phyloP scores from a whole-genome alignment of 495 filamentous ascomycete genomes.

The Penicillium riverlandense region DNA sequence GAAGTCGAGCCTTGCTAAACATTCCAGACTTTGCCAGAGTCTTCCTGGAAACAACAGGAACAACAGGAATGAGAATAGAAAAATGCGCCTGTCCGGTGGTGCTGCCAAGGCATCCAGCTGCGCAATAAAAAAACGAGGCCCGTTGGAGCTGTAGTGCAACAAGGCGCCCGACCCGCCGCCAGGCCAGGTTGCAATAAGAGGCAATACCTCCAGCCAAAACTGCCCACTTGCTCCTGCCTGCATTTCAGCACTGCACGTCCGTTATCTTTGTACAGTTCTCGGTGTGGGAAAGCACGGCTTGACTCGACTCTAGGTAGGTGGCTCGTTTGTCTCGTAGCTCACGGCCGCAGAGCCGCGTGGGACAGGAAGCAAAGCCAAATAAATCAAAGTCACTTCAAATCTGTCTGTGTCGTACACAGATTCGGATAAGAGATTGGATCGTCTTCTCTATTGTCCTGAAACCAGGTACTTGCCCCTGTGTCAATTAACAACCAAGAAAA shows the following conservation, averaged over 20 bases:
- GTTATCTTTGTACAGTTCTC: slow-evolving; percentile 1
- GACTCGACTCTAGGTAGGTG: background rate
- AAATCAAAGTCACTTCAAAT: no score
- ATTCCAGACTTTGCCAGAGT: background rate
- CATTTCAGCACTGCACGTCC: slow-evolving; percentile 1
- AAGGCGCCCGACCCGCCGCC: slow-evolving; percentile 6
- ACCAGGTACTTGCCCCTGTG: no score
- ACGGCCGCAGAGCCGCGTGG: no score
- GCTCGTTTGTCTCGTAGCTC: background rate
- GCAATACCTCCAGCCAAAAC: slow-evolving; percentile 1
- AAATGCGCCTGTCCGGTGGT: no score
- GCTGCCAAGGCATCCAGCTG: background rate
- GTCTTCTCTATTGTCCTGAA: no score
- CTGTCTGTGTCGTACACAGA: no score
- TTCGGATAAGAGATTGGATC: no score
- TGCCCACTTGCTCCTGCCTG: slow-evolving; percentile 9
- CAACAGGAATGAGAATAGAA: no score
- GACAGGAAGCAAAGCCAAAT: no score
- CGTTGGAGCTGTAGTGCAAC: slow-evolving; percentile 11
- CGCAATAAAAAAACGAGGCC: slow-evolving; percentile 1
- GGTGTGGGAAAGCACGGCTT: background rate
- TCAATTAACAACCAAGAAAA: no score
- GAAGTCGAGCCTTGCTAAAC: no score
- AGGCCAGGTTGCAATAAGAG: background rate
- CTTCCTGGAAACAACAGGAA: background rate